phyloP scores from a whole-genome alignment of 2,329 filamentous ascomycete species.

The Ophiostoma ulmi region DNA sequence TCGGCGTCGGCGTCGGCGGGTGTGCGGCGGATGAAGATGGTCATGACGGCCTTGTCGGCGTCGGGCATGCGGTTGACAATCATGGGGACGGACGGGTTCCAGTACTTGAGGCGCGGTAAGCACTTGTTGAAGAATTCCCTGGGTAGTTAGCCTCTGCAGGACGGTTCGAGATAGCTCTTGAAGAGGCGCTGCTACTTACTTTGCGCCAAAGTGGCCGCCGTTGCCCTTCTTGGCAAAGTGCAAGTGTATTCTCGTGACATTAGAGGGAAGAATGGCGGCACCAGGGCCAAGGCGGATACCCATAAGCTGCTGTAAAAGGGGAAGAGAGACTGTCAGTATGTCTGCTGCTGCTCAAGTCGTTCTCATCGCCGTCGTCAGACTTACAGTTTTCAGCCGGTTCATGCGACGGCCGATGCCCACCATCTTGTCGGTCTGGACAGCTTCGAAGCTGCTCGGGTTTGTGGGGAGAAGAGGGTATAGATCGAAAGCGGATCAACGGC shows the following conservation, averaged over 20 bases:
- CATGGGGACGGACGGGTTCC: conserved; percentile 84
- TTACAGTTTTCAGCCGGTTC: conserved; percentile 67
- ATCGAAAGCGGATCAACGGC: not conserved
- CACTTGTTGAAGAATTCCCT: conserved; percentile 86
- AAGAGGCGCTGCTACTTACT: conserved; percentile 42
- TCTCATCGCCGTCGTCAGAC: conserved; percentile 30
- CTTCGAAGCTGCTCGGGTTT: not conserved
- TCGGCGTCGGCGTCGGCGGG: conserved; percentile 7
- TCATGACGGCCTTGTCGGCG: conserved; percentile 56
- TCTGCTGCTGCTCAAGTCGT: not conserved
- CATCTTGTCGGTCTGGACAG: conserved; percentile 32
- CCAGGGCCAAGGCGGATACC: conserved; percentile 74
- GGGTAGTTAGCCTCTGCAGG: not conserved
- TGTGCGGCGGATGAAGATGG: conserved; percentile 54
- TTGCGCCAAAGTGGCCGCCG: conserved; percentile 66
- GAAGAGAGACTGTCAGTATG: not conserved
- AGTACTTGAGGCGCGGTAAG: conserved; percentile 84
- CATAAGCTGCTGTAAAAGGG: conserved; percentile 56
- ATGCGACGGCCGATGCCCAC: conserved; percentile 58
- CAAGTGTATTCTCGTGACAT: conserved; percentile 70
- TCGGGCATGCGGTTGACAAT: conserved; percentile 65
- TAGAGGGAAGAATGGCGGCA: conserved; percentile 70
- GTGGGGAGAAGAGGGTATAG: not conserved
- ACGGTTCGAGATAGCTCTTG: too few relatives aligned
- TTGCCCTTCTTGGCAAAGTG: conserved; percentile 60